Base-by-base conservation (phyloP, 2,329 filamentous ascomycete species). In the Fusarium decemcellulare region DNA sequence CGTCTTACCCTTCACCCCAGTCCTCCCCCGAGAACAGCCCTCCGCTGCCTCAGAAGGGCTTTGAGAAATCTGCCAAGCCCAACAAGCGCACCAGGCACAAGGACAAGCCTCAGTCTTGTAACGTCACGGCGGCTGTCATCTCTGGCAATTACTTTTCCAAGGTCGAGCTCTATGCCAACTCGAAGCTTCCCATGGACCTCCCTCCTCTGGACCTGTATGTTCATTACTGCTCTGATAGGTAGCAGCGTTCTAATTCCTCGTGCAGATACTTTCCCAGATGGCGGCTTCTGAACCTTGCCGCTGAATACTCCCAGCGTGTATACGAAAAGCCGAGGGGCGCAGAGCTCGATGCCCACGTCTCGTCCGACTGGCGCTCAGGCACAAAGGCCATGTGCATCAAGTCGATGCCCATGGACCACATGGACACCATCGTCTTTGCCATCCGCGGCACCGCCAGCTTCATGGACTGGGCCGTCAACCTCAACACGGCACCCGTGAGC, bases 351-450 rank as follows among this genome's bases (percentile, higher is more conserved):
- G 86, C 90, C 3, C 92, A 93, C 70, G 86, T 96, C 37, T 85
- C 90, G 37, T 89, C 92, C 5, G 89, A 94, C 77, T 92, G 90
- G 86, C 85, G 86, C 18, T 85, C 87, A 5, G 93, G 93, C n/a
- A 92, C 93, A 1, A 95, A 95, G 77, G 92, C 93, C 27, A 95
- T 95, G 91, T 90, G 93, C 15, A 90, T 97, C 76, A 95, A 95
- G 76, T 93, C 91, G 0, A 86, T 95, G 0, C 89, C 93, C 2
- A 89, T 94, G 76, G 93, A 96, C 74, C 86, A 93, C 73, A 90
- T 91, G 82, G 89, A 93, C 76, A 91, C 91, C 16, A 91, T 97
- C 59, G 91, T 97, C 11, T 93, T 97, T 74, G 93, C 94, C 14
- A 93, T 97, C 66, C 89, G 94, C 18, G 94, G 94, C 18, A 94